Evolutionary conservation across 2,329 filamentous ascomycete genomes (phyloP).

Genomic region (Cryphonectria nitschkei): DNA sequence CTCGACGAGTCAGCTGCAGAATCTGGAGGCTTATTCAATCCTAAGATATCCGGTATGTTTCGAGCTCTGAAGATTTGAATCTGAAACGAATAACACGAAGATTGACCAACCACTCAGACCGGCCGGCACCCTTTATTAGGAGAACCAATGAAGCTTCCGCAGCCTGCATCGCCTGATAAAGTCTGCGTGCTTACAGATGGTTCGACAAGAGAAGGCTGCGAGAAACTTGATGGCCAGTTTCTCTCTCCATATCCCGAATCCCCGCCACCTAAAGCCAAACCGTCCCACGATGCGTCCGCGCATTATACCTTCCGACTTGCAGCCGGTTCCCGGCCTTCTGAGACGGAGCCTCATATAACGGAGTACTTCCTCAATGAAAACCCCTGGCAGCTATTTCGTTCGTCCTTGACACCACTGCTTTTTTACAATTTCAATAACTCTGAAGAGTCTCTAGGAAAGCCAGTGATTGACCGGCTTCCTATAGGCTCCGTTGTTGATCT

Average conservation of each 20-base stretch:
- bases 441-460: neutral
- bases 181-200: slow-evolving; percentile 31
- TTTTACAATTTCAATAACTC: neutral
- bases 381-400: slow-evolving; percentile 26
- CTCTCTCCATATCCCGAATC: slow-evolving; percentile 26
- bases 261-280: neutral
- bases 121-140: slow-evolving; percentile 27
- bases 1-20: slow-evolving; percentile 34
- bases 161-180: slow-evolving; percentile 11
- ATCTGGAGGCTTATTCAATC: slow-evolving; percentile 32
- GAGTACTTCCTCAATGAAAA: slow-evolving; percentile 24
- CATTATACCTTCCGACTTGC: slow-evolving; percentile 28
- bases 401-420: slow-evolving; percentile 30
- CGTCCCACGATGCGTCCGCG: neutral
- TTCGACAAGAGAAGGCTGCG: slow-evolving; percentile 25
- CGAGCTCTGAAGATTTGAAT: neutral
- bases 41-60: slow-evolving; percentile 29
- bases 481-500: slow-evolving; percentile 29
- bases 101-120: slow-evolving; percentile 1
- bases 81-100: no score
- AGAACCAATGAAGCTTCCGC: slow-evolving; percentile 30
- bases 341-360: slow-evolving; percentile 22
- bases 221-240: slow-evolving; percentile 17
- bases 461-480: neutral
- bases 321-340: slow-evolving; percentile 17